Base-by-base conservation (phyloP, 768 basidiomycete species). In the Daedaleopsis nitida region DNA sequence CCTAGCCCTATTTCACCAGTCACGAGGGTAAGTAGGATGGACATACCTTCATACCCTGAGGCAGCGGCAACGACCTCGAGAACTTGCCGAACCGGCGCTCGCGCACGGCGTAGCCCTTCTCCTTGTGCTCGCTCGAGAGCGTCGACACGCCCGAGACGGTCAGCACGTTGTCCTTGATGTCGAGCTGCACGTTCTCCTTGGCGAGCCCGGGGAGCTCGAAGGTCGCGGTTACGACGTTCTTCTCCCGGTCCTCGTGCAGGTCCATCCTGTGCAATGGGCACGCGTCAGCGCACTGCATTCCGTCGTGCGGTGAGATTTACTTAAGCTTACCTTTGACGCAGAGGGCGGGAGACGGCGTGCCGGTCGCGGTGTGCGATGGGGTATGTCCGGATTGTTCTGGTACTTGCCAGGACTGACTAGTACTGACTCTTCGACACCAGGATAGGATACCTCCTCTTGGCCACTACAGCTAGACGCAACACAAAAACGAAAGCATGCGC, bases 181-280 rank as follows among this genome's bases (percentile, higher is more conserved):
- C 84, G 64, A 87, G 79, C 52, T 72, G 70, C 51, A 86, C 74
- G 60, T 85, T 72, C 49, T 84, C 80, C 37, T 81, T 79, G 58
- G 73, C 73, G 42, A 86, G 32, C 19, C 85, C 85, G 0, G 86
- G 85, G 10, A 87, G 72, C 64, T 87, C 86, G 67, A 87, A 84
- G 8, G 76, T 70, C 44, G 85, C 85, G 0, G 81, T 83, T 39
- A 86, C 80, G 19, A 75, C 66, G 61, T 83, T 81, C 21, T 69
- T 71, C 24, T 81, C 76, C 1, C 64, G 35, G 54, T 83, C 72
- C 64, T 85, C 81, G 62, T 83, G 80, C 14, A 85, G 68, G 62
- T 85, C 82, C 78, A 85, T 80, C 60, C 84, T 84, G 54, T 54
- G 38, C 38, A n/a, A n/a, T n/a, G n/a, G n/a, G 21, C 17, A 12